These are phyloP conservation scores for Monosporascus cannonballus DNA, from an alignment of 2,329 filamentous ascomycete species.

Conservation along the genomic window DNA sequence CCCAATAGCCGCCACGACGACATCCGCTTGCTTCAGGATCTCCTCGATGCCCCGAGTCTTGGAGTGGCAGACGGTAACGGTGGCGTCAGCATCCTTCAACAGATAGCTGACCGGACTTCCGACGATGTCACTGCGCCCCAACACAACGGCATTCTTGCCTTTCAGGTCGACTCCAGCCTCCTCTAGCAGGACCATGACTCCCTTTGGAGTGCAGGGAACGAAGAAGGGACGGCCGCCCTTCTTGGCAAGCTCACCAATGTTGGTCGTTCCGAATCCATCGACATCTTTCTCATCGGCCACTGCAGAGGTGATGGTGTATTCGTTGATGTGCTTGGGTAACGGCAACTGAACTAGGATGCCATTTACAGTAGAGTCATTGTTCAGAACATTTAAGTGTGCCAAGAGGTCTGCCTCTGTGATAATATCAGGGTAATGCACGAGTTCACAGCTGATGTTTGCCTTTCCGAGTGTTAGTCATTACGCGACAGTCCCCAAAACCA, in stretches of 20 bases:
- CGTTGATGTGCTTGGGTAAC: constrained; percentile 80
- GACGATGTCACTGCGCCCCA: constrained; percentile 94
- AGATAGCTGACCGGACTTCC: constrained; percentile 95
- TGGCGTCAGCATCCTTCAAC: constrained; percentile 91
- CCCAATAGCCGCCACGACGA: constrained; percentile 89
- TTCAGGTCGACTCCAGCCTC: constrained; percentile 76
- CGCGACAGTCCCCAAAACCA: not conserved
- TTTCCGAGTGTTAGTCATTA: constrained; percentile 29
- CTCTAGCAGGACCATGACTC: constrained; percentile 86
- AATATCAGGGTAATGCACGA: constrained; percentile 75
- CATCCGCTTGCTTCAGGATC: constrained; percentile 77
- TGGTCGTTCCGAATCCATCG: constrained; percentile 88
- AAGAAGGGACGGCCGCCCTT: constrained; percentile 85
- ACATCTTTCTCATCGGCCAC: constrained; percentile 95
- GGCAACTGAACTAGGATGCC: constrained; percentile 93
- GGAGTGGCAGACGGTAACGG: constrained; percentile 93
- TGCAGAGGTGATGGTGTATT: constrained; percentile 83
- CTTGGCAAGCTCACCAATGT: constrained; percentile 97
- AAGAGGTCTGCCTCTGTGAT: constrained; percentile 82
- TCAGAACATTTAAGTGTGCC: constrained; percentile 72
- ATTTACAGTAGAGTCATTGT: constrained; percentile 80
- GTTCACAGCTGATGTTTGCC: constrained; percentile 84
- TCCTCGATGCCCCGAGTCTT: constrained; percentile 69
- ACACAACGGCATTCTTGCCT: constrained; percentile 90
- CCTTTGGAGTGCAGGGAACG: constrained; percentile 92